Evolutionary conservation across 352 stramenopile genomes (phyloP), one percentile per base, ranked within the genome.

Genomic region (Chrysophaeum taylorii): DNA sequence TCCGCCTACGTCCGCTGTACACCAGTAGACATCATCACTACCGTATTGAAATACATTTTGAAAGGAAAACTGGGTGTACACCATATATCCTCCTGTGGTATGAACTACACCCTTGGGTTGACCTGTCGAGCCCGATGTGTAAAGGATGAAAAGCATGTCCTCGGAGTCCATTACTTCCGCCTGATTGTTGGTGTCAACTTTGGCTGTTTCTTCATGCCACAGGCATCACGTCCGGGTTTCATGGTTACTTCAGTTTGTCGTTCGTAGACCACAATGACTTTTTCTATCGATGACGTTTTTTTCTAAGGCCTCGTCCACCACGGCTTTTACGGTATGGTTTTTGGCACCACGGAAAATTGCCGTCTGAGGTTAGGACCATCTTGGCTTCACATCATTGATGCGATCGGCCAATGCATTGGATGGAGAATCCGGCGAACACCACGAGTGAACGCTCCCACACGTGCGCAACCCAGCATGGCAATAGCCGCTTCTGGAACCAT

Each of bases 401-500:
- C n/a, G n/a, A n/a, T n/a, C n/a, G n/a, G n/a, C n/a, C n/a, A n/a
- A n/a, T n/a, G n/a, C n/a, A 25, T 92, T 88, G 23, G 86, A 73
- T 29, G 86, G 76, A 1, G 87, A 94, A 95, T 0, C 89, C 89
- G 27, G 87, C 88, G 69, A 94, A 95, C 25, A 95, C 88, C 0
- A 95, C 89, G 37, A 89, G 79, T 97, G 91, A 27, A 95, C 82
- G 90, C 91, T 12, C 70, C 71, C 64, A 97, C 89, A 33, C 90
- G 85, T 9, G 88, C 87, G 68, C 89, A 96, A 2, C 89, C 89
- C 21, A 97, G 77, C 91, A 97, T 96, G n/a, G 89, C 85, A 64
- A 94, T 87, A 12, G 84, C 82, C 2, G 87, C 80, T 76, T 97
- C 88, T 0, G 89, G 89, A 68, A 97, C 94, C 85, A 95, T 95